Evolutionary conservation across 1,284 basidiomycete species (phyloP), one percentile per base, ranked within the genome.

Genomic region (Cryptococcus sp.): DNA sequence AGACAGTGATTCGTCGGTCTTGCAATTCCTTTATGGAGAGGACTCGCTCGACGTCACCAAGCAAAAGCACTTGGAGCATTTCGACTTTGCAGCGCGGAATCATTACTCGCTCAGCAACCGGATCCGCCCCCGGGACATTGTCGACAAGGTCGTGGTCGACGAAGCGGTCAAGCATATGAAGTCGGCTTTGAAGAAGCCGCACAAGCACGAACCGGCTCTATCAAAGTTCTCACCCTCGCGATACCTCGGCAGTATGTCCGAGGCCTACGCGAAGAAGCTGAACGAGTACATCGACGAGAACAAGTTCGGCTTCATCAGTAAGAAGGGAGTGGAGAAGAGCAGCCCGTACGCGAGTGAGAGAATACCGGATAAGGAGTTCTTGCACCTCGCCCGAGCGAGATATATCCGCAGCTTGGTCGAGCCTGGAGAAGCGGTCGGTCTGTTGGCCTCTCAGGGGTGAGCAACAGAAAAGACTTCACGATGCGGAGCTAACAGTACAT

Each of bases 1-100:
- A 61, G 95, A 95, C 60, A 90, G 89, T 69, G 96, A 99, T 75
- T 86, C 87, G 17, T 91, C 93, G 0, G 82, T 99, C 39, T 90
- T 96, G 65, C 96, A 99, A 79, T 99, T 99, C 83, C 83, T 89
- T 62, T 99, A 99, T 76, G 96, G 96, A 17, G 96, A 97, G 60
- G 96, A 99, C 70, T 89, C 89, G 15, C 84, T 99, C 57, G 96
- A 99, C 75, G 93, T 98, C 41, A 97, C 94, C 58, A 95, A 92
- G 80, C 91, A 93, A 78, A 93, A 91, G 74, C 91, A 95, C 78
- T 81, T 95, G 41, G 80, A 82, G 61, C 86, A 97, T 72, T 98
- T 98, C 79, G 89, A 93, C 71, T 99, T 99, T 78, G 88, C 93
- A 53, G 90, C 90, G 10, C 85, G 88, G 69, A 99, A 99, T 80